A percentile compares a stretch with the other conserved stretches of the same genome.
phyloP scores from a whole-genome alignment of 495 filamentous ascomycete species.

The Thozetella sp. region DNA sequence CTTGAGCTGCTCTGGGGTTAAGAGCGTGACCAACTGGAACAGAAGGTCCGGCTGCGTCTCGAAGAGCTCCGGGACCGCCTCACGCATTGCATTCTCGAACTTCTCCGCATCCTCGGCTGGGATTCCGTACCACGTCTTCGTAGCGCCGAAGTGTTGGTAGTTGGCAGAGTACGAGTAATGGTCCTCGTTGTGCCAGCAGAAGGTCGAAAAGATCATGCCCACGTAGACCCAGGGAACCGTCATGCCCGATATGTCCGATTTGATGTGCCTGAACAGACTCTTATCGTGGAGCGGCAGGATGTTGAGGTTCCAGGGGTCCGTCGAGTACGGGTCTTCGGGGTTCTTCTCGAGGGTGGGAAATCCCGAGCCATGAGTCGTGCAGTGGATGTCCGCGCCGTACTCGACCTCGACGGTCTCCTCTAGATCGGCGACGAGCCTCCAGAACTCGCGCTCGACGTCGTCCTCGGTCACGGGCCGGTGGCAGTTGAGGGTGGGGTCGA shows the following conservation, averaged over 20 bases:
- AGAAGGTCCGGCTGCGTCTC: constrained; percentile 96
- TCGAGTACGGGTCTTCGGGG: constrained; percentile 80
- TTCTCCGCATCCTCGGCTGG: constrained; percentile 90
- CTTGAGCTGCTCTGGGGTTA: constrained; percentile 91
- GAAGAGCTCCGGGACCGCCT: constrained; percentile 94
- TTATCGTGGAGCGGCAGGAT: constrained; percentile 88
- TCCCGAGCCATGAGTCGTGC: constrained; percentile 95
- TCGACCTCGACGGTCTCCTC: constrained; percentile 97
- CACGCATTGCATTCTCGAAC: constrained; percentile 93
- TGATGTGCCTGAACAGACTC: constrained; percentile 95
- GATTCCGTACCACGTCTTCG: constrained; percentile 99
- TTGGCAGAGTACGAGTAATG: constrained; percentile 98
- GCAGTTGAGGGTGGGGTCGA: constrained; percentile 80
- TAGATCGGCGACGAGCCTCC: constrained; percentile 88
- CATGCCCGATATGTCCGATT: constrained; percentile 99
- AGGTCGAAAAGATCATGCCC: constrained; percentile 99
- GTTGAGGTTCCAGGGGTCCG: constrained; percentile 96
- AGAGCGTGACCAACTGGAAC: constrained; percentile 93
- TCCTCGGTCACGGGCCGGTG: constrained; percentile 85
- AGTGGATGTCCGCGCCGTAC: constrained; percentile 98
- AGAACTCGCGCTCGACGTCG: constrained; percentile 96
- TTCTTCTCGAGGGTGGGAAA: constrained; percentile 96
- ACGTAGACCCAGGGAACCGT: constrained; percentile 99
- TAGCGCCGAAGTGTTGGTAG: constrained; percentile 98
- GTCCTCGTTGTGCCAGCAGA: constrained; percentile 99